phyloP scores from a whole-genome alignment of 78 protist genomes.

The Pigoraptor vietnamica region DNA sequence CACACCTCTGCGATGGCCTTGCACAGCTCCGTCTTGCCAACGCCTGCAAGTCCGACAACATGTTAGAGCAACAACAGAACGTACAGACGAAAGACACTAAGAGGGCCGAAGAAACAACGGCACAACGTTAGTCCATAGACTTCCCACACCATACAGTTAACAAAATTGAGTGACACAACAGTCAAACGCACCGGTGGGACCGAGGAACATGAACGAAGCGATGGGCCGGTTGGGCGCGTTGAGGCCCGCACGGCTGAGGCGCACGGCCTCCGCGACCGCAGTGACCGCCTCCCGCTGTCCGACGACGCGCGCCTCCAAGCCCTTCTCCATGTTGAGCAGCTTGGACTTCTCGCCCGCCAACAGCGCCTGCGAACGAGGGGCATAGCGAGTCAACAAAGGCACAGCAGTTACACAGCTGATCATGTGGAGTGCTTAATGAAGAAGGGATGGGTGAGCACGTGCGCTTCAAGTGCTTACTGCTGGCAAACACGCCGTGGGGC shows the following conservation, averaged over 20 bases:
- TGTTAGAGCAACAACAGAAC: too few species aligned
- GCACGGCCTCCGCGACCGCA: conserved; percentile 89
- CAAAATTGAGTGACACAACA: too few species aligned
- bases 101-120: not conserved
- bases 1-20: conserved; percentile 79
- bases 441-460: not conserved
- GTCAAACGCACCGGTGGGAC: conserved; percentile 85
- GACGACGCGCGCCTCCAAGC: conserved; percentile 80
- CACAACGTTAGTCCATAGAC: too few species aligned
- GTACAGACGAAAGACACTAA: not conserved
- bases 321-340: conserved; percentile 63
- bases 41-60: conserved; percentile 27
- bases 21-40: conserved; percentile 97
- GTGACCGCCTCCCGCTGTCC: conserved; percentile 97
- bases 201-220: conserved; percentile 91
- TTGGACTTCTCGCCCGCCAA: not conserved
- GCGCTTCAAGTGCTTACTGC: not conserved
- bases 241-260: conserved; percentile 90
- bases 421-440: too few species aligned
- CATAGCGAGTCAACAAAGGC: too few species aligned
- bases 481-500: not conserved
- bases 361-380: not conserved
- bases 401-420: too few species aligned
- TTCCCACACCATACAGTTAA: too few species aligned
- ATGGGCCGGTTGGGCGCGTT: conserved; percentile 73